phyloP scores from a whole-genome alignment of 2,329 filamentous ascomycete species.

The Parascedosporium putredinis region DNA sequence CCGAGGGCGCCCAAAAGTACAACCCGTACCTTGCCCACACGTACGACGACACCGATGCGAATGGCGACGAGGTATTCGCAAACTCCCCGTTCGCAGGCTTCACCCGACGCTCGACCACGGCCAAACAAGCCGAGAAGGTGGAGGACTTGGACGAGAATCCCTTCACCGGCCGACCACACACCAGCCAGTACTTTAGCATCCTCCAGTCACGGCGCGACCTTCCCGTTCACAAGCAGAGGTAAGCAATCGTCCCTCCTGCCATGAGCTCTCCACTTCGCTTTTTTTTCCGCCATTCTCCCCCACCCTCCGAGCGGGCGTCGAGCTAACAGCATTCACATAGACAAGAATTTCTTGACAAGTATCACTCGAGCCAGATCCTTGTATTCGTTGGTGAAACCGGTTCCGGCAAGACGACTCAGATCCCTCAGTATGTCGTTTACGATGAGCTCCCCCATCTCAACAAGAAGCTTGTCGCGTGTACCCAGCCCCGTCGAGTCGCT shows the following conservation, averaged over 20 bases:
- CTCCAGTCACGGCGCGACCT: slow-evolving; percentile 73
- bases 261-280: too few relatives aligned
- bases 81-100: slow-evolving; percentile 52
- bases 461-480: slow-evolving; percentile 90
- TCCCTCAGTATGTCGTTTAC: slow-evolving; percentile 95
- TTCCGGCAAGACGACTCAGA: slow-evolving; percentile 98
- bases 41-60: slow-evolving; percentile 46
- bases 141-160: slow-evolving; percentile 79
- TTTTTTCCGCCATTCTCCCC: neutral
- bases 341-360: slow-evolving; percentile 86
- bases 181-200: slow-evolving; percentile 81
- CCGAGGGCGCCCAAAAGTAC: slow-evolving; percentile 25
- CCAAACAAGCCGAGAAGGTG: slow-evolving; percentile 57
- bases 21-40: slow-evolving; percentile 93
- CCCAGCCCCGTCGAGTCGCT: slow-evolving; percentile 92
- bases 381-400: slow-evolving; percentile 98
- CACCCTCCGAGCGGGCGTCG: neutral
- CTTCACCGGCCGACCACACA: slow-evolving; percentile 70
- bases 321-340: slow-evolving; percentile 26
- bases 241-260: too few relatives aligned
- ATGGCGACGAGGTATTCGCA: slow-evolving; percentile 23
- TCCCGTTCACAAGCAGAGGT: slow-evolving; percentile 86
- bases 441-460: slow-evolving; percentile 85
- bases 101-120: slow-evolving; percentile 70
- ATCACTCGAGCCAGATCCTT: slow-evolving; percentile 88